Conservation (phyloP, 805 yeast species). For the Priceomyces medius region DNA sequence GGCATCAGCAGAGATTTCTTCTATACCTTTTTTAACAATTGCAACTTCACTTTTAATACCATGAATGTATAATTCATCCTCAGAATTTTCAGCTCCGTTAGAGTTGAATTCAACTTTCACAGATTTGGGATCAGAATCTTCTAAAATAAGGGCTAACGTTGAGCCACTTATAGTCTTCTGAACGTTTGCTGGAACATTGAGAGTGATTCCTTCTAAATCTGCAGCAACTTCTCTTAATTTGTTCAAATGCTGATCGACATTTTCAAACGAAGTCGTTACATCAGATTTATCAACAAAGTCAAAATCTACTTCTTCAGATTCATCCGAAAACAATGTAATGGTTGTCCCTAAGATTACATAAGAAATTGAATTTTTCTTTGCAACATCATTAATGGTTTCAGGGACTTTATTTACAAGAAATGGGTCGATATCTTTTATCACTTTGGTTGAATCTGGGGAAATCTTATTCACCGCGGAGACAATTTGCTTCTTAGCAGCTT, state of each 20-base stretch:
- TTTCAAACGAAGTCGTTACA: slow-evolving; percentile 50
- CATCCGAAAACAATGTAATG: slow-evolving; percentile 58
- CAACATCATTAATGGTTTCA: slow-evolving; percentile 37
- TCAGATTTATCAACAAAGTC: slow-evolving; percentile 75
- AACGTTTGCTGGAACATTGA: slow-evolving; percentile 52
- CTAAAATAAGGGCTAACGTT: slow-evolving; percentile 49
- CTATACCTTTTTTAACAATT: slow-evolving; percentile 52
- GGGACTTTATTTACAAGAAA: slow-evolving; percentile 53
- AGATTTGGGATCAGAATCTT: slow-evolving; percentile 36
- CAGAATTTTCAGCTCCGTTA: slow-evolving; percentile 33
- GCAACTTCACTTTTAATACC: slow-evolving; percentile 69
- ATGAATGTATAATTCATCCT: slow-evolving; percentile 59
- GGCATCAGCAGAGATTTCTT: slow-evolving; percentile 52
- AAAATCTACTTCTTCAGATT: slow-evolving; percentile 39
- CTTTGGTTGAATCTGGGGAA: slow-evolving; percentile 62
- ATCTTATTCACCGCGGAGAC: slow-evolving; percentile 71
- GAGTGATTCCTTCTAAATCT: slow-evolving; percentile 48
- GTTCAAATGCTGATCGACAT: slow-evolving; percentile 55
- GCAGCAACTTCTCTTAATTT: slow-evolving; percentile 58
- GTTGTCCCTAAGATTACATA: slow-evolving; percentile 57
- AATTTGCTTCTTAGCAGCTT: slow-evolving; percentile 66
- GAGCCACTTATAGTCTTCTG: slow-evolving; percentile 59
- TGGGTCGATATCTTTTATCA: slow-evolving; percentile 63
- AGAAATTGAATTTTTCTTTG: slow-evolving; percentile 47
- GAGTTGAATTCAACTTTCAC: slow-evolving; percentile 49